Evolutionary conservation across 2,329 filamentous ascomycete genomes (phyloP), one percentile per base, ranked within the genome.

Genomic region (Trichoderma sp.): DNA sequence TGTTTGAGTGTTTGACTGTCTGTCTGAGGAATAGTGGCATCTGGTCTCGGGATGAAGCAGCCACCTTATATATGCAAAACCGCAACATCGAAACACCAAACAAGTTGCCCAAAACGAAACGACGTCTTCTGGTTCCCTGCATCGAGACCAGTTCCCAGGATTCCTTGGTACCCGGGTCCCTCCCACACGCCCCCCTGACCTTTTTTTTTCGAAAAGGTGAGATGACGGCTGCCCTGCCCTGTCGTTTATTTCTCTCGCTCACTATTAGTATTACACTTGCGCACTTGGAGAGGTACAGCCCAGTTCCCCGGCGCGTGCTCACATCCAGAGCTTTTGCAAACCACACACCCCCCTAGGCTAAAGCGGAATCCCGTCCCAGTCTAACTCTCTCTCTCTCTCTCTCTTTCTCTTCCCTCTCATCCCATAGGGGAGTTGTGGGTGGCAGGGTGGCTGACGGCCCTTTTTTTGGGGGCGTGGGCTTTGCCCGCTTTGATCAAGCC

Each of bases 141-240:
- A 67, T 57, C 64, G 34, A 69, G 39, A 43, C 32, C 21, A 24
- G 39, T 60, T 51, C 65, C 64, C 51, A 58, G 64, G 64, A 67
- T 58, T 67, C 32, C 51, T 30, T 63, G n/a, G 21, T 36, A 47
- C 30, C 34, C 28, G 26, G 34, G 7, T 47, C 34, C 36, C 53
- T 47, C 26, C 65, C 53, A 58, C 34, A n/a, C 65, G 21, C 65
- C 36, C 65, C 53, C 65, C 56, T 60, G 30, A 47, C 15, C 26
- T 60, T 39, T 18, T 36, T 36, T 30, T 39, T 39, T 39, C 15
- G 6, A 3, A 18, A 36, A 32, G 15, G 65, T 69, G 65, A 69
- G 65, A 69, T 69, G 65, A 61, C 56, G 65, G 36, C 53, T 47
- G 34, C 65, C 65, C 65, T 67, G 47, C 64, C 64, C 53, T 67